phyloP scores from a whole-genome alignment of 495 filamentous ascomycete species.

The Penicillium pulvis region DNA sequence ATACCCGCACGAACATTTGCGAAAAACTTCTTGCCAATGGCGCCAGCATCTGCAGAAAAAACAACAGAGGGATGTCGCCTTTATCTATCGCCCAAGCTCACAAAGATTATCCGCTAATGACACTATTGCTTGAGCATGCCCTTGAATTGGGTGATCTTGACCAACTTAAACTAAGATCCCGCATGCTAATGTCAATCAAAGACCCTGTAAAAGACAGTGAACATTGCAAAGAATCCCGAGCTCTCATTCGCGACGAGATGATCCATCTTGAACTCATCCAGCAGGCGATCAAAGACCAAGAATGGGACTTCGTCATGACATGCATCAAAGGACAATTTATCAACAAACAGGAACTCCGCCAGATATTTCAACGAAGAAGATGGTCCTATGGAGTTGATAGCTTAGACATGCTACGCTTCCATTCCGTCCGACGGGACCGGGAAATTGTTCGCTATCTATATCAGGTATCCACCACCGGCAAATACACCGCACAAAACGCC shows the following conservation, averaged over 20 bases:
- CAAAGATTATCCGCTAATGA: constrained; percentile 15
- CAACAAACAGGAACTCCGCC: neutral
- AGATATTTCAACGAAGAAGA: neutral
- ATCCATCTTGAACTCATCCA: neutral
- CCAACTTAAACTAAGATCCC: neutral
- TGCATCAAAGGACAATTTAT: constrained; percentile 14
- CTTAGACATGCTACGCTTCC: constrained; percentile 12
- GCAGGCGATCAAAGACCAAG: constrained; percentile 6
- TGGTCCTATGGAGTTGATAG: constrained; percentile 1
- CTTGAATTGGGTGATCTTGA: neutral
- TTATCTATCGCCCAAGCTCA: constrained; percentile 8
- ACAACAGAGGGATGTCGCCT: neutral
- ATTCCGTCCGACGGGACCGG: constrained; percentile 7
- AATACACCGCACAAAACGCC: neutral
- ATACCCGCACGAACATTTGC: constrained; percentile 11
- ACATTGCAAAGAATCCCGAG: constrained; percentile 3
- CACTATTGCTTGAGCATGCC: constrained; percentile 9
- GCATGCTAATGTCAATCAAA: constrained; percentile 9
- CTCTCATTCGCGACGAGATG: constrained; percentile 8
- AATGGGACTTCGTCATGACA: constrained; percentile 20
- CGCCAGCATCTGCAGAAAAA: constrained; percentile 3
- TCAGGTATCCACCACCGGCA: neutral
- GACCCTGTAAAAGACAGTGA: neutral
- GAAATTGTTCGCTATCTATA: constrained; percentile 4
- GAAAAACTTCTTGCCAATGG: constrained; percentile 9